Conservation (phyloP, 2,329 filamentous ascomycete genomes). For the Fusarium sp. region DNA sequence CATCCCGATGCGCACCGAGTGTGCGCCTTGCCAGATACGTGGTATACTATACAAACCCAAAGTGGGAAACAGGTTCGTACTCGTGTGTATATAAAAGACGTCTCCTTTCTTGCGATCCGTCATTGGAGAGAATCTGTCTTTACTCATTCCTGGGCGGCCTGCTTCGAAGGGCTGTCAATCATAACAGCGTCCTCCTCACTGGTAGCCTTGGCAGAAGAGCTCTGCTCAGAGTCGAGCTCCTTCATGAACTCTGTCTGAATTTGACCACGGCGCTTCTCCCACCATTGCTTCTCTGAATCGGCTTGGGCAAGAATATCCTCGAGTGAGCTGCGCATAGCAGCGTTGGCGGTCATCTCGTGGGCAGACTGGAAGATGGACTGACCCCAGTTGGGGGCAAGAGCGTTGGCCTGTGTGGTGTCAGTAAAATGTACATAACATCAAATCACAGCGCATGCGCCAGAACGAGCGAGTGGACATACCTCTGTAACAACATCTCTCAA, state of each 20-base stretch:
- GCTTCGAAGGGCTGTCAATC: slow-evolving; percentile 73
- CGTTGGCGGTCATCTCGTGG: slow-evolving; percentile 93
- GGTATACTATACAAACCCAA: slow-evolving; percentile 24
- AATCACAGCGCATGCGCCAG: neutral
- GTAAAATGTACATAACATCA: neutral
- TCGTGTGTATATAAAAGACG: slow-evolving; percentile 4
- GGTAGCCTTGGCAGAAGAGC: slow-evolving; percentile 52
- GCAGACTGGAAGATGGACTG: slow-evolving; percentile 96
- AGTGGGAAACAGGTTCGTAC: neutral
- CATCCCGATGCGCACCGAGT: slow-evolving; percentile 1
- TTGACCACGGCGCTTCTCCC: slow-evolving; percentile 82
- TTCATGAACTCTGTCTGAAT: slow-evolving; percentile 85
- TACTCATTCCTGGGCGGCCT: slow-evolving; percentile 60
- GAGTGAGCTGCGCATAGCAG: slow-evolving; percentile 77
- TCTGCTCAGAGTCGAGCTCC: slow-evolving; percentile 76
- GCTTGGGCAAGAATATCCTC: slow-evolving; percentile 78
- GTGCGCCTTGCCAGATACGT: slow-evolving; percentile 5
- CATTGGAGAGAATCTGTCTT: neutral
- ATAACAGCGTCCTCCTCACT: slow-evolving; percentile 69
- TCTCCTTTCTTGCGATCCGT: neutral
- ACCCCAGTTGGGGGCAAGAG: slow-evolving; percentile 88
- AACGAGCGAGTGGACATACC: slow-evolving; percentile 59
- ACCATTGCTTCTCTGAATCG: slow-evolving; percentile 85
- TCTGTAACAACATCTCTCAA: slow-evolving; percentile 92
- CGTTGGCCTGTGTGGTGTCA: slow-evolving; percentile 77